Conservation (phyloP, 75 land plant genomes). For the Azolla pinnata region DNA sequence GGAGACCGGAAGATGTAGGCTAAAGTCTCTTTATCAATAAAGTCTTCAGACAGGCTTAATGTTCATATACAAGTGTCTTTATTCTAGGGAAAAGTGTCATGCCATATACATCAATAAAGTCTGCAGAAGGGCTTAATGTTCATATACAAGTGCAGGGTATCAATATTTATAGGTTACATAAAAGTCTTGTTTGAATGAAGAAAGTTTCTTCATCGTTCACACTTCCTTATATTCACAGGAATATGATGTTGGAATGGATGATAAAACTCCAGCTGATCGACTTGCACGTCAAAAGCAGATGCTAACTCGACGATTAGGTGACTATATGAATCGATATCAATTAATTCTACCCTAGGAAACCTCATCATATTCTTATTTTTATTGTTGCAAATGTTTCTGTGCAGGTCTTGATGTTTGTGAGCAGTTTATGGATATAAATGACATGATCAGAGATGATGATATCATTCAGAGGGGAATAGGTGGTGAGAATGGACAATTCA, state of each 20-base stretch:
- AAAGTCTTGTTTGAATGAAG: too few relatives aligned
- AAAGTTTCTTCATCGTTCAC: too few relatives aligned
- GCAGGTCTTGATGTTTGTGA: conserved; percentile 92
- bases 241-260: conserved; percentile 78
- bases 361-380: not conserved
- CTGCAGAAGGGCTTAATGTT: too few relatives aligned
- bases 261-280: conserved; percentile 63
- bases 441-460: conserved; percentile 94
- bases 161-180: too few relatives aligned
- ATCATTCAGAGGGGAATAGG: conserved; percentile 22
- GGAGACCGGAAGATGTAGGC: too few relatives aligned
- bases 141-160: too few relatives aligned
- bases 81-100: too few relatives aligned
- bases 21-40: too few relatives aligned
- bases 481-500: not conserved
- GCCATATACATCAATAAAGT: too few relatives aligned
- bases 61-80: too few relatives aligned
- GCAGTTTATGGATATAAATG: conserved; percentile 90
- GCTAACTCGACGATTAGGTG: conserved; percentile 85
- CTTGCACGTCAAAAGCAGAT: conserved; percentile 85
- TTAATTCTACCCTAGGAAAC: not conserved
- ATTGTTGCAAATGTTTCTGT: not conserved
- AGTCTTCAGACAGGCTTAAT: too few relatives aligned
- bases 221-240: too few relatives aligned
- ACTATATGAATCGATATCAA: conserved; percentile 6